Base-by-base conservation (phyloP, 306 rosid species). In the Vicia sativa region DNA sequence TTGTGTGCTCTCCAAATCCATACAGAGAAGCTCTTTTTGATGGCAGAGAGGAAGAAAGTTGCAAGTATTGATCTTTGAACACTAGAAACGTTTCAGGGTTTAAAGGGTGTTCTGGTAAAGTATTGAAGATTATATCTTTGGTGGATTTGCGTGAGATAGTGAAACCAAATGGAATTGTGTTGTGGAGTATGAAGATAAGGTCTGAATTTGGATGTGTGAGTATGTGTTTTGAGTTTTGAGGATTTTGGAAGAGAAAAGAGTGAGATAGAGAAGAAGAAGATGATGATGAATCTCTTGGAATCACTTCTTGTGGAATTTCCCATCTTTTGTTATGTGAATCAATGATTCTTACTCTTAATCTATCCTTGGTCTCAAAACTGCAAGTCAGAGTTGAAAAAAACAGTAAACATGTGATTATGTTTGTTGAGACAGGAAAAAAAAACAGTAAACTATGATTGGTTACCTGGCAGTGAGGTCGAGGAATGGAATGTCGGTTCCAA, bases 1-100 rank as follows among this genome's bases (percentile, higher is more conserved):
- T 82, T 18, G 95, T 89, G 38, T 89, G 95, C 72, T 92, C 96
- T 9, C 96, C 96, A 0, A 92, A 75, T 43, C 95, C 98, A 5
- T 74, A 92, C 3, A 92, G 29, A 4, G 82, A 86, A 5, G 98
- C 73, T 16, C 87, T 63, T 3, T 31, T n/a, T 28, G 58, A 4
- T 1, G 96, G 96, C 11, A 89, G 89, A 0, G 86, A 82, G 6
- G 97, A 84, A 31, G 92, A 85, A 10, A 92, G 75, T 55, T 89
- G 92, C 23, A 92, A 55, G 84, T 79, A 89, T 42, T 92, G 95
- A 25, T 92, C 92, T 62, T 89, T 86, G 78, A 87, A 92, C 14
- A 89, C 39, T 2, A 92, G 79, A 65, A 80, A 70, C 0, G 87
- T 82, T 13, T 48, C 55, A 3, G 86, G 69, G 38, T 83, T 60